Evolutionary conservation across 208 protist genomes (phyloP), one percentile per base, ranked within the genome.

Genomic region (Leishmania turanica): DNA sequence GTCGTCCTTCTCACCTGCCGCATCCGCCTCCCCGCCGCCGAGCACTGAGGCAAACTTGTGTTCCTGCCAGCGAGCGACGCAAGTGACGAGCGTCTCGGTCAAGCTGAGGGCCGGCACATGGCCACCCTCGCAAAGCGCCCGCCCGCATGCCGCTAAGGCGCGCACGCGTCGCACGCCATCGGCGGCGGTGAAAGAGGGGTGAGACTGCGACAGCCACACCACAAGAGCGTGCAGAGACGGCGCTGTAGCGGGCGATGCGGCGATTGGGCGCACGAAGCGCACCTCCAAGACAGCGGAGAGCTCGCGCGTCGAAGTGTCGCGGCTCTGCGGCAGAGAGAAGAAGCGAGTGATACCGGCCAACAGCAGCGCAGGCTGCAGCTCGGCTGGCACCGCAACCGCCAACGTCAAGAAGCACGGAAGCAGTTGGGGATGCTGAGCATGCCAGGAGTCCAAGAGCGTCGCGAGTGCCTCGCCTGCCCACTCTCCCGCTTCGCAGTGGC

Each of bases 1-100:
- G 54, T 51, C 81, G 54, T 75, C 54, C 3, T 77, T 75, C 37
- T 60, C 58, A 45, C 40, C 27, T 45, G 31, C 69, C 53, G 27
- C 79, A 11, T 58, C 54, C 0, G 68, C 58, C 13, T 77, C 60
- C 17, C 74, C 75, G 21, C 65, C 51, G 31, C 69, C 60, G 24
- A 89, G 69, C 31, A 83, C 78, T 27, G 58, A 51, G 47, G 83
- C 72, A 56, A 87, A 80, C 31, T 56, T 11, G 80, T 54, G 72
- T 49, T 82, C 78, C 69, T 79, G 83, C 78, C 87, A 90, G 37
- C 88, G 84, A 51, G 75, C 80, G 37, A 87, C 71, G 34, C 81
- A 79, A 53, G 40, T 40, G 51, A 78, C 77, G 62, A 92, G 88
- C 17, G 84, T 31, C 51, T 85, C 76, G 17, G 82, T 21, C 40